These are phyloP conservation scores for Metarhizium brunneum DNA, from an alignment of 2,329 filamentous ascomycete genomes.

Conservation along the genomic window DNA sequence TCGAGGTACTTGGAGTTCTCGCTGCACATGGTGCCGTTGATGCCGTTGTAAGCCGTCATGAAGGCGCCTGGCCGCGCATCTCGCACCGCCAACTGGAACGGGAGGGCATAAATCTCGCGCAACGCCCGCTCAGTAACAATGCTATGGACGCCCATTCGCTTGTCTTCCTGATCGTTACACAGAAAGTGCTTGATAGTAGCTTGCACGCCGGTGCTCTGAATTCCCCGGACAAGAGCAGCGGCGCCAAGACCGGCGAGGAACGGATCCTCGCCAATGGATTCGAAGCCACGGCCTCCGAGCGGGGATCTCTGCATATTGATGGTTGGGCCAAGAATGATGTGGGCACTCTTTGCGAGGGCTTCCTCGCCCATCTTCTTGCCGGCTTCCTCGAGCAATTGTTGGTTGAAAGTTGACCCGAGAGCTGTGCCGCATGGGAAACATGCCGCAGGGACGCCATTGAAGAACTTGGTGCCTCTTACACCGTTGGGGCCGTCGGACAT, in stretches of 20 bases:
- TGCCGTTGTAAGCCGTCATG: conserved; percentile 52
- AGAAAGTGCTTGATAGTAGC: conserved; percentile 53
- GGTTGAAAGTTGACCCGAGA: conserved; percentile 50
- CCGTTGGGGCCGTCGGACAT: conserved; percentile 63
- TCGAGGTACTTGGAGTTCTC: conserved; percentile 43
- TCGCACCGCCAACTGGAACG: conserved; percentile 47
- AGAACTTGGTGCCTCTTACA: conserved; percentile 58
- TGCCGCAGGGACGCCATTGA: conserved; percentile 51
- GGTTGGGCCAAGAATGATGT: conserved; percentile 51
- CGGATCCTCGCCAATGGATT: conserved; percentile 50
- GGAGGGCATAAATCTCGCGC: conserved; percentile 48
- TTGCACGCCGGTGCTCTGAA: conserved; percentile 46
- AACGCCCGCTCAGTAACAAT: conserved; percentile 46
- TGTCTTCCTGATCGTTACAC: conserved; percentile 53
- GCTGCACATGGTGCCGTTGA: conserved; percentile 47
- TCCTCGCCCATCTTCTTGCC: conserved; percentile 44
- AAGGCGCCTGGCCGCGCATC: conserved; percentile 42
- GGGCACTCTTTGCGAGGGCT: conserved; percentile 46
- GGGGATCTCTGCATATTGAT: conserved; percentile 54
- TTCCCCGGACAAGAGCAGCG: conserved; percentile 42
- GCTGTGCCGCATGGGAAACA: conserved; percentile 52
- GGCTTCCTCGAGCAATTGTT: conserved; percentile 38
- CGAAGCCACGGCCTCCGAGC: conserved; percentile 51
- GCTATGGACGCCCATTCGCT: conserved; percentile 44
- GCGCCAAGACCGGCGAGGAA: conserved; percentile 46